Base-by-base conservation (phyloP, 495 filamentous ascomycete species). In the Penicilliopsis zonata region DNA sequence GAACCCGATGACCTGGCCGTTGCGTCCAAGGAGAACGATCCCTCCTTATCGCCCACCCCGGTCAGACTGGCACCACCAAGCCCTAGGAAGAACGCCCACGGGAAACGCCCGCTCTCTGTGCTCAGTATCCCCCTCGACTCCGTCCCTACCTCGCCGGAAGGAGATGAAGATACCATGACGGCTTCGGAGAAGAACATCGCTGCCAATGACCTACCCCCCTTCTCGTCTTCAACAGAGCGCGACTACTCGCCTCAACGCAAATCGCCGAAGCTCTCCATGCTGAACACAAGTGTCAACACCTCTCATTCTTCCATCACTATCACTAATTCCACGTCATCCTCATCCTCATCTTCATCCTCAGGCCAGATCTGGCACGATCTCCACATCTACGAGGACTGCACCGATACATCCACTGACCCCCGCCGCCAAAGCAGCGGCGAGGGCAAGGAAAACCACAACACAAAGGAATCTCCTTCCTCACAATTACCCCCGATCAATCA, bases 21-120 rank as follows among this genome's bases (percentile, higher is more conserved):
- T 29, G 50, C 44, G 24, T 54, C 48, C 36, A 71, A 71, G 53
- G 67, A 71, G 44, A 71, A 71, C 33, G 49, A 71, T 34, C 63
- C 66, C 2, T 61, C 57, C 7, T 42, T 62, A 12, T 63, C 63
- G 7, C 59, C 57, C 5, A 48, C 49, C 1, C 60, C 59, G 0
- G 45, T 61, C 13, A 44, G 41, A 31, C 31, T 48, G 5, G 31
- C 44, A 25, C 43, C 48, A 9, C 49, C 50, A 12, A 53, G 40
- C 18, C 50, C 57, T 10, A 47, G 57, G 28, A 59, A 59, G 22
- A 57, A 50, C 28, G 42, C 50, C 8, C 43, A 48, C 10, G 49
- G 50, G n/a, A 60, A 58, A 42, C 48, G 65, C n/a, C 53, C 60
- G n/a, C 37, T 66, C 30, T 51, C 59, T 34, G 46, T 65, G 30